Evolutionary conservation across 1,139 yeast genomes (phyloP), one percentile per base, ranked within the genome.

Genomic region (Geotrichum reessii): DNA sequence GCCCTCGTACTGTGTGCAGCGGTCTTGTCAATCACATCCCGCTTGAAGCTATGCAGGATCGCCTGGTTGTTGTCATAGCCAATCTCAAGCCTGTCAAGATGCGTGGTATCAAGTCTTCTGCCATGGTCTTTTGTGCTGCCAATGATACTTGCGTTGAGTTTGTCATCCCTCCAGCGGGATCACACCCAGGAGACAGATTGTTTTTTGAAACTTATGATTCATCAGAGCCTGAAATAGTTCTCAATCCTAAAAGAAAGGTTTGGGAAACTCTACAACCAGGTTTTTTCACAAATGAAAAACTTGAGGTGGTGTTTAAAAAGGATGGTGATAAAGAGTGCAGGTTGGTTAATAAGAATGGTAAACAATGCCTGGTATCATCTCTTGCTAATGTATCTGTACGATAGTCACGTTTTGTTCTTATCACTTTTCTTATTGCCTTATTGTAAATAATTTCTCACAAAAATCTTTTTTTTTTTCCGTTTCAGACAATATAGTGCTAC

Each of bases 1-100:
- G 96, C 61, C 99, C 99, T 71, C 85, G 99, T 79, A 95, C 97
- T 49, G 96, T 93, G 57, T 93, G 99, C 78, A 89, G 97, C n/a
- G 99, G 99, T 62, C 78, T 92, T 66, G 96, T 87, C 57, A 84
- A 85, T 65, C 81, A 83, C 73, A 79, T 87, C 65, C 83, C 93
- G 25, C 71, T 88, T 62, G 96, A 89, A 69, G 86, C 84, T 54
- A 84, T 91, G 92, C 90, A 86, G 74, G 80, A 86, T 71, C 84
- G 95, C 68, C 77, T 80, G 62, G 95, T 91, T 56, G 86, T 90
- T 51, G 87, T 86, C 54, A 87, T 91, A 64, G 90, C 95, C 65
- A 90, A 90, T 76, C 80, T 91, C 75, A 91, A 90, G 76, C 95
- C 96, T 9, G 95, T 88, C 53, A 86, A 83, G 68, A 88, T 91